Percentiles rank a stretch among this genome's conserved stretches.
These are phyloP conservation scores for Penicillium freii DNA, from an alignment of 2,329 filamentous ascomycete species.

Conservation along the genomic window DNA sequence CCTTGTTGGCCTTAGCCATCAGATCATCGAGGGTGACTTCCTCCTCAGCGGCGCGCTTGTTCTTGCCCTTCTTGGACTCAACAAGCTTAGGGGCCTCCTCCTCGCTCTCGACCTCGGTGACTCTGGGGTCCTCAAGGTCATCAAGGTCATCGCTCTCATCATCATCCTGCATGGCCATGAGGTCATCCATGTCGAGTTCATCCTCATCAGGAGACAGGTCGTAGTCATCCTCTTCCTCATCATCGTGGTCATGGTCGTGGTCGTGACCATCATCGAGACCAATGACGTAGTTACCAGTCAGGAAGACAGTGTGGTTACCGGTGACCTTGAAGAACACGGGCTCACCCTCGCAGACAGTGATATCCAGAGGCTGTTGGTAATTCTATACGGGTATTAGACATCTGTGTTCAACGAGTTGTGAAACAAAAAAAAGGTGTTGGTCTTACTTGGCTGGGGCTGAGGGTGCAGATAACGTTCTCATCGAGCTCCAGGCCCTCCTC, in stretches of 20 bases:
- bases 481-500: constrained; percentile 67
- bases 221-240: constrained; percentile 69
- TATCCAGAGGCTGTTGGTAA: constrained; percentile 93
- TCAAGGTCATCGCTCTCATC: constrained; percentile 76
- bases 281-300: constrained; percentile 95
- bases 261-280: constrained; percentile 56
- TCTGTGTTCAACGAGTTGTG: background rate
- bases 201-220: constrained; percentile 78
- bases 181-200: constrained; percentile 63
- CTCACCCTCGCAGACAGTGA: constrained; percentile 86
- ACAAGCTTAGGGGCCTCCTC: constrained; percentile 63
- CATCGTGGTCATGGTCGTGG: constrained; percentile 47
- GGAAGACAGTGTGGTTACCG: constrained; percentile 84
- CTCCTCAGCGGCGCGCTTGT: constrained; percentile 83
- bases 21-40: constrained; percentile 73
- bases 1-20: constrained; percentile 69
- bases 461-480: constrained; percentile 91
- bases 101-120: constrained; percentile 79
- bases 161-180: constrained; percentile 47
- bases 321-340: constrained; percentile 87
- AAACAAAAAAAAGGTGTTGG: constrained; percentile 1
- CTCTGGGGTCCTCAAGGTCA: constrained; percentile 71
- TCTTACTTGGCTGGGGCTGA: constrained; percentile 85
- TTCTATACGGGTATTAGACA: constrained; percentile 54
- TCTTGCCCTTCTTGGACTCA: constrained; percentile 66